Percentiles rank a stretch among this genome's conserved stretches.
These are phyloP conservation scores for Talaromyces sp. DNA, from an alignment of 2,329 filamentous ascomycete species.

Conservation along the genomic window DNA sequence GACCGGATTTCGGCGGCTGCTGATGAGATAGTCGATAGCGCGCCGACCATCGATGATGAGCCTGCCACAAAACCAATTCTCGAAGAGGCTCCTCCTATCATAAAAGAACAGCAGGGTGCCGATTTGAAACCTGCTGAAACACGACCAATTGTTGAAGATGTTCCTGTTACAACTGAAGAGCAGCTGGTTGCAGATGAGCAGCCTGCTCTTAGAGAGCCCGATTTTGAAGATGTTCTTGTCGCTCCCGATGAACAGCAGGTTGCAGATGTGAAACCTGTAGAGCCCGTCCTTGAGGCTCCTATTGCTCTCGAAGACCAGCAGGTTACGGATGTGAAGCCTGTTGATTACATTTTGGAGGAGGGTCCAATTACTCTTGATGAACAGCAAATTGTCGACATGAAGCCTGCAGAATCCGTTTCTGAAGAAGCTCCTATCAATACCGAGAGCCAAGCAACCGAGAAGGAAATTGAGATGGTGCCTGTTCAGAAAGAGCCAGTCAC, in stretches of 20 bases:
- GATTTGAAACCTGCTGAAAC: not conserved
- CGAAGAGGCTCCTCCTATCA: not conserved
- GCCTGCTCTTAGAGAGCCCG: not conserved
- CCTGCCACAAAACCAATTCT: not conserved
- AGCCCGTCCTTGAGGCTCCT: not conserved
- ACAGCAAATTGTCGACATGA: not conserved
- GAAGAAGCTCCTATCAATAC: not conserved
- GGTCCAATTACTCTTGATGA: not conserved
- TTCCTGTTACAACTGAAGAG: not conserved
- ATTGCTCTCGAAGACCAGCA: not conserved
- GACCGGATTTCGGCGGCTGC: not conserved
- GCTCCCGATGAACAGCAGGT: not conserved
- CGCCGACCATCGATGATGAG: not conserved
- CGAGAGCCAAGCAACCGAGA: slow-evolving; percentile 1
- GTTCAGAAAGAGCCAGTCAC: slow-evolving; percentile 5
- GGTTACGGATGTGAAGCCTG: not conserved
- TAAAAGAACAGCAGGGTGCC: not conserved
- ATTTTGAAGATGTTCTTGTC: not conserved
- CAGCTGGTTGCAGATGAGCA: not conserved
- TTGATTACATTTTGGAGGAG: not conserved
- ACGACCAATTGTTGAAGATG: not conserved
- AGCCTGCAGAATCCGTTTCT: not conserved
- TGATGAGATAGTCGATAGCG: not conserved
- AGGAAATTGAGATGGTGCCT: not conserved
- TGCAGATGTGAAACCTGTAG: not conserved